Base-by-base conservation (phyloP, 1,284 basidiomycete genomes). In the Ceratorhiza oryzae-sativae region DNA sequence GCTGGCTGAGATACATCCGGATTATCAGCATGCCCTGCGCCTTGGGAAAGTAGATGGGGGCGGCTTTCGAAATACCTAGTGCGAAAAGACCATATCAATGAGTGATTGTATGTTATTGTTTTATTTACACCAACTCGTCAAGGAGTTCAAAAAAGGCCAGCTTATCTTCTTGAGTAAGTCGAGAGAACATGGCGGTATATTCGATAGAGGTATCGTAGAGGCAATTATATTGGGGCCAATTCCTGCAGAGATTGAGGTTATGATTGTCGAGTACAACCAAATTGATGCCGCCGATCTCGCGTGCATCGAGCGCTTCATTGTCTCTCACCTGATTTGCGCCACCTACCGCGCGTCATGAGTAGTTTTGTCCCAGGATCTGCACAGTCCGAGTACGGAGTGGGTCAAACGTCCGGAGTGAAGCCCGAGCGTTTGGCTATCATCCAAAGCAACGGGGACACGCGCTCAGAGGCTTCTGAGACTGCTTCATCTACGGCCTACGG, bases 1-100 rank as follows among this genome's bases (percentile, higher is more conserved):
- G 30, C 63, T 30, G 68, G 48, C 25, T 72, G 49, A 48, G 72
- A 51, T 8, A 46, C 45, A 48, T 39, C 60, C 36, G 76, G 76
- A 41, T 77, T 61, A 32, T 72, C 74, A 67, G 72, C 76, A 62
- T 75, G 76, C 46, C 63, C 74, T 73, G 42, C 73, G 42, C 74
- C 49, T 9, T 60, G 72, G 18, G 75, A 76, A 25, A 86, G 77
- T 23, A 92, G 82, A 71, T 91, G 88, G 46, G 91, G 91, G 56
- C 91, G 88, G 27, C 90, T 87, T 55, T 86, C 80, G 80, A 93
- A 92, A 81, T 93, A 93, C 77, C 91, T 92, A 76, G 45, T 49
- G 6, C 30, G 25, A 32, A 60, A 13, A 6, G 12, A 36, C 36
- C 1, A 48, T 27, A 41, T 48, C 45, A 27, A 23, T 48, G 23